Conservation (phyloP, 2,329 filamentous ascomycete genomes). For the Aspergillus bombycis region DNA sequence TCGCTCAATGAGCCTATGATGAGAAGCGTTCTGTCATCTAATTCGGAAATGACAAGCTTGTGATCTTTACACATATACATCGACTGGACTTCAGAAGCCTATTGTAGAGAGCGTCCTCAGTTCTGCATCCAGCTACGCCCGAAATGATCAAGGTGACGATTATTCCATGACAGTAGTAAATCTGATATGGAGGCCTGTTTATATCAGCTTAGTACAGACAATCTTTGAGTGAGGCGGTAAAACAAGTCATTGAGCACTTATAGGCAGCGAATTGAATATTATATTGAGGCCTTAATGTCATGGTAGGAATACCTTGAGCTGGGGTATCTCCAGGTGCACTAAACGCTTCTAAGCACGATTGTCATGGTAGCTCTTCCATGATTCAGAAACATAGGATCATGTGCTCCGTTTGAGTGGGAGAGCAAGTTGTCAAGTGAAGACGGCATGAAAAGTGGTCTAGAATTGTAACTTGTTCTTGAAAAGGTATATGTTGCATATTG, state of each 20-base stretch:
- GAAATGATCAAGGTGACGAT: slow-evolving; percentile 40
- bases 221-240: background rate
- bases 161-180: slow-evolving; percentile 49
- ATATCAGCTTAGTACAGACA: background rate
- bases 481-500: background rate
- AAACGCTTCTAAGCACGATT: no score
- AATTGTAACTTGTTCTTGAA: background rate
- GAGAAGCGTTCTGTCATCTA: background rate
- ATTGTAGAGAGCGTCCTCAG: slow-evolving; percentile 46
- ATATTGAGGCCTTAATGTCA: background rate
- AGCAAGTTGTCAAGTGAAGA: background rate
- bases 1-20: slow-evolving; percentile 41
- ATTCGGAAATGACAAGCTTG: background rate
- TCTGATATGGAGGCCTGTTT: slow-evolving; percentile 45
- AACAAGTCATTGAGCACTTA: background rate
- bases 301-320: background rate
- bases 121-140: slow-evolving; percentile 38
- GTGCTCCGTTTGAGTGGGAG: background rate
- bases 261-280: no score
- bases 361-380: no score
- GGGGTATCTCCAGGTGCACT: no score
- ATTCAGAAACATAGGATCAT: no score
- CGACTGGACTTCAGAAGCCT: slow-evolving; percentile 34
- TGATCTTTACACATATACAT: slow-evolving; percentile 23
- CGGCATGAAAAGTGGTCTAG: background rate